These are phyloP conservation scores for Metarhizium album DNA, from an alignment of 2,329 filamentous ascomycete species.

Conservation along the genomic window DNA sequence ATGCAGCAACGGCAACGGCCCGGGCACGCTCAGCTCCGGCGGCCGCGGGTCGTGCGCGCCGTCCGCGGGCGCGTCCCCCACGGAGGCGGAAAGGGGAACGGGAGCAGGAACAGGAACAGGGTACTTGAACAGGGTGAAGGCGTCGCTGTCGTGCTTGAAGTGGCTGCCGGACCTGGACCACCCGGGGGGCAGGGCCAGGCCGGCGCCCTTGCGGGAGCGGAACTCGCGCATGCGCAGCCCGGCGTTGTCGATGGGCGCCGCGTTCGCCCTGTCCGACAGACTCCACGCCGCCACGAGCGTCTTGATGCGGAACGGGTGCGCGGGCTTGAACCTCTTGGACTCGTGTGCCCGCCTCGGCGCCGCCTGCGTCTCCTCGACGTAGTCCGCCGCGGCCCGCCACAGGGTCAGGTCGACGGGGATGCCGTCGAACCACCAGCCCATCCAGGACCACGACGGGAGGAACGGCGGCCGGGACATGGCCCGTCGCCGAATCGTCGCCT, in stretches of 20 bases:
- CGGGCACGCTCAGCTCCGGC: constrained; percentile 23
- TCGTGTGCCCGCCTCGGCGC: constrained; percentile 21
- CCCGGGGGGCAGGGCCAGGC: constrained; percentile 24
- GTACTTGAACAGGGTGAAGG: constrained; percentile 28
- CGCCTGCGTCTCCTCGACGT: constrained; percentile 26
- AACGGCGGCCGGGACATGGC: constrained; percentile 25
- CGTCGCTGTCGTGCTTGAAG: constrained; percentile 31
- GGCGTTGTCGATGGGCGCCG: constrained; percentile 23
- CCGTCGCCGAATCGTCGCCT: constrained; percentile 30
- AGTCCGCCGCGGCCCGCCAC: constrained; percentile 33
- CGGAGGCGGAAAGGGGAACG: no score
- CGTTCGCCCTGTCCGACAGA: constrained; percentile 27
- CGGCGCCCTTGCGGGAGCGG: constrained; percentile 21
- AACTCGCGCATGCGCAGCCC: constrained; percentile 30
- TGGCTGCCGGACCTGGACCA: constrained; percentile 26
- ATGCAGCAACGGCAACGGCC: constrained; percentile 26
- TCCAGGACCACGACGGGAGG: constrained; percentile 36
- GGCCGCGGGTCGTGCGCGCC: constrained; percentile 19
- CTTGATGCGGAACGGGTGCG: constrained; percentile 28
- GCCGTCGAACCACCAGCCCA: constrained; percentile 37
- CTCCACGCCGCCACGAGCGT: constrained; percentile 27
- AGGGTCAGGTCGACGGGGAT: constrained; percentile 30
- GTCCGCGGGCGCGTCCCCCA: constrained; percentile 21
- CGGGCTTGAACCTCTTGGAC: constrained; percentile 24
- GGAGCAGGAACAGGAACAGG: no score